phyloP scores from a whole-genome alignment of 2,329 filamentous ascomycete genomes.

The Hypoxylon sp. region DNA sequence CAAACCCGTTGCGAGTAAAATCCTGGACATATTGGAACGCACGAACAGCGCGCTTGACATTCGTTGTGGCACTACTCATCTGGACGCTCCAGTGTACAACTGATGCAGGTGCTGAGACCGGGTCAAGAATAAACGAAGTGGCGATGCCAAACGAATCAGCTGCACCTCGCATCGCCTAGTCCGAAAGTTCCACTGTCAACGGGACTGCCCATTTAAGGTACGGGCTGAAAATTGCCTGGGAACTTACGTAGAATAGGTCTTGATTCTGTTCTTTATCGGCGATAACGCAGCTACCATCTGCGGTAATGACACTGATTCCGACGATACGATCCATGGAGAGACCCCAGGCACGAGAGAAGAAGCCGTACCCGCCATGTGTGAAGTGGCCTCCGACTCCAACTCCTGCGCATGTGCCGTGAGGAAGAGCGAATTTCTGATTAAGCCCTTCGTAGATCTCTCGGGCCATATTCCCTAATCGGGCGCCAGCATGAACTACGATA shows the following conservation, averaged over 20 bases:
- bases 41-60: slow-evolving; percentile 37
- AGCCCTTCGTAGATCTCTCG: slow-evolving; percentile 49
- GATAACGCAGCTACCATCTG: slow-evolving; percentile 46
- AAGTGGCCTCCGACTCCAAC: slow-evolving; percentile 63
- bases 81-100: slow-evolving; percentile 55
- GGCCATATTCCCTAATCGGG: slow-evolving; percentile 60
- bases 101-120: slow-evolving; percentile 51
- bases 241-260: slow-evolving; percentile 51
- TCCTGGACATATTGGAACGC: slow-evolving; percentile 49
- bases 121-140: slow-evolving; percentile 54
- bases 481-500: slow-evolving; percentile 58
- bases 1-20: slow-evolving; percentile 52
- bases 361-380: slow-evolving; percentile 62
- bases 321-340: slow-evolving; percentile 64
- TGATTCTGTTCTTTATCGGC: slow-evolving; percentile 37
- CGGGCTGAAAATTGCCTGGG: no score
- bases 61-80: slow-evolving; percentile 33
- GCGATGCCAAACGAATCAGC: slow-evolving; percentile 58
- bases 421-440: slow-evolving; percentile 54
- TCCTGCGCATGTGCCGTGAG: slow-evolving; percentile 61
- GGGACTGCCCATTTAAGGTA: background rate
- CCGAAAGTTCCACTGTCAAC: slow-evolving; percentile 5
- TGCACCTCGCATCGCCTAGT: slow-evolving; percentile 57
- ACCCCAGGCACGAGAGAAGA: slow-evolving; percentile 62
- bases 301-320: slow-evolving; percentile 62